Conservation (phyloP, 768 basidiomycete species). For the Boletus rex-veris region DNA sequence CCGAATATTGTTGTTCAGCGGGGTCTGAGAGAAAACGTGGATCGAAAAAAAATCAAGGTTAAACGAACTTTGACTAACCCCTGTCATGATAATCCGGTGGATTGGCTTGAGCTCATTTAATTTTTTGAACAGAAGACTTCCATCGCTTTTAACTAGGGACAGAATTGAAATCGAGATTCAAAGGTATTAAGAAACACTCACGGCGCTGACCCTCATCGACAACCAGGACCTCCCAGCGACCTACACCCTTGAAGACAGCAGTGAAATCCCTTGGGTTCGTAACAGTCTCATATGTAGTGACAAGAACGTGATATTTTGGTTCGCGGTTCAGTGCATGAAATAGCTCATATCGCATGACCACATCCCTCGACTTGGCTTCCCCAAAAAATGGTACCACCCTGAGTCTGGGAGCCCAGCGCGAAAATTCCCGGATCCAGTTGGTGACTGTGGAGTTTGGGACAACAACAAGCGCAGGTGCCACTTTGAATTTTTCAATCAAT, state of each 20-base stretch:
- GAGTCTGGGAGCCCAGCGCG: conserved; percentile 63
- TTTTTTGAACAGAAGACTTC: conserved; percentile 74
- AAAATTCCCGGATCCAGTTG: conserved; percentile 94
- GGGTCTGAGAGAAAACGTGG: conserved; percentile 52
- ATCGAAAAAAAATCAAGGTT: not conserved
- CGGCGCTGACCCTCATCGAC: conserved; percentile 92
- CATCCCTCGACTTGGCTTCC: conserved; percentile 72
- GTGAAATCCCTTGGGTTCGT: conserved; percentile 65
- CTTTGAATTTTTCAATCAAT: conserved; percentile 51
- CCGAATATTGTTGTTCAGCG: conserved; percentile 94
- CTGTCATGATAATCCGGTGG: conserved; percentile 88
- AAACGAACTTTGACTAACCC: conserved; percentile 43
- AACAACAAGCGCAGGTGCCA: conserved; percentile 81
- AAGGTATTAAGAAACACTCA: conserved; percentile 40
- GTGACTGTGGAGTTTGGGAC: conserved; percentile 96
- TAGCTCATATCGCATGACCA: conserved; percentile 81
- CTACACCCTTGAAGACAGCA: conserved; percentile 73
- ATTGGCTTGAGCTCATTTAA: conserved; percentile 73
- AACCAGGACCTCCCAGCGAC: conserved; percentile 89
- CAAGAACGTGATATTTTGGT: conserved; percentile 81
- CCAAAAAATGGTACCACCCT: conserved; percentile 84
- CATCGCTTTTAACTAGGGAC: conserved; percentile 75
- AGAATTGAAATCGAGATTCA: conserved; percentile 5
- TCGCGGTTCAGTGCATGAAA: conserved; percentile 53
- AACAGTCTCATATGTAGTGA: conserved; percentile 91